Evolutionary conservation across 441 rosid genomes (phyloP).

Genomic region (Erysimum cheiri): DNA sequence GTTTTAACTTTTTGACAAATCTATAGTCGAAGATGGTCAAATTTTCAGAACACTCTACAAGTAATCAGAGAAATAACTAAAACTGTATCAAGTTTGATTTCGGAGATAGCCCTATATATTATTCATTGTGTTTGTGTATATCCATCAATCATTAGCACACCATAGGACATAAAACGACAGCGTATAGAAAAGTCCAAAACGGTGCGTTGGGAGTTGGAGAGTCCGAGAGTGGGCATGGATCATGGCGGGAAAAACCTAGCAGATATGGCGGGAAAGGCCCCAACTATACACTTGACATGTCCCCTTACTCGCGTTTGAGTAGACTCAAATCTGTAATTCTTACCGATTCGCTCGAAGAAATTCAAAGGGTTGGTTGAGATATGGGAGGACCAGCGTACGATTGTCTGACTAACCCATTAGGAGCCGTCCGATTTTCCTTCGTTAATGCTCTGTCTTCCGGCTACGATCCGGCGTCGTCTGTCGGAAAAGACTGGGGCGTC

Average conservation of each 20-base stretch:
- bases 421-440: slow-evolving; percentile 83
- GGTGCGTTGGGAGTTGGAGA: slow-evolving; percentile 27
- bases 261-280: slow-evolving; percentile 57
- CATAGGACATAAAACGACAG: neutral
- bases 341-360: neutral
- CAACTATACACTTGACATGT: neutral
- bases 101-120: no score
- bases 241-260: slow-evolving; percentile 52
- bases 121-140: neutral
- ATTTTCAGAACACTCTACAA: neutral
- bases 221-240: slow-evolving; percentile 11
- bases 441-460: slow-evolving; percentile 69
- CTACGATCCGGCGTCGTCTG: slow-evolving; percentile 65
- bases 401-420: slow-evolving; percentile 82
- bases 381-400: slow-evolving; percentile 90
- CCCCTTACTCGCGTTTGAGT: neutral
- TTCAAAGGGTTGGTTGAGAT: slow-evolving; percentile 19
- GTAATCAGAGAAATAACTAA: neutral
- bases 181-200: slow-evolving; percentile 16
- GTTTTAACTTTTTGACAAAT: slow-evolving; percentile 13
- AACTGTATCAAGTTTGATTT: neutral
- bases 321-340: slow-evolving; percentile 18
- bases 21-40: slow-evolving; percentile 1
- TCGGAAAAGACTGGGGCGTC: slow-evolving; percentile 88
- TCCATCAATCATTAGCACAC: no score